Conservation (phyloP, 2,329 filamentous ascomycete species). For the Zasmidium citrigriseum region DNA sequence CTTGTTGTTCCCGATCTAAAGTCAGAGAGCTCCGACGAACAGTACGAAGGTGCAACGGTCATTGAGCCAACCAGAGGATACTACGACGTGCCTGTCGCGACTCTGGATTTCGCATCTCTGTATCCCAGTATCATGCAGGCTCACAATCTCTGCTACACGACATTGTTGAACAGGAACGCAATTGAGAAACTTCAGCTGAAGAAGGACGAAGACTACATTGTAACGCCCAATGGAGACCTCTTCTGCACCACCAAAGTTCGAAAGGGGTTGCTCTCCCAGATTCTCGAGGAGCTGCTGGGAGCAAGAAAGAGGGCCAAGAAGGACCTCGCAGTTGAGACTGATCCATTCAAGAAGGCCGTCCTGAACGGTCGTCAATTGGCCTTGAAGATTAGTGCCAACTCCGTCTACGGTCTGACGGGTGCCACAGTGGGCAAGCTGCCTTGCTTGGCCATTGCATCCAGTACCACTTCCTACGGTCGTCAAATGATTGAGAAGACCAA, state of each 20-base stretch:
- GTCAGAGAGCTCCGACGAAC: constrained; percentile 71
- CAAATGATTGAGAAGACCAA: constrained; percentile 99
- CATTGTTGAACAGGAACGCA: constrained; percentile 75
- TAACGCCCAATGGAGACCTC: constrained; percentile 91
- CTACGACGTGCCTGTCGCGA: constrained; percentile 93
- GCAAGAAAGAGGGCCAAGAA: constrained; percentile 94
- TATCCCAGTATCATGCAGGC: constrained; percentile 99
- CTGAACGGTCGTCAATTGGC: constrained; percentile 95
- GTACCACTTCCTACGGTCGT: constrained; percentile 93
- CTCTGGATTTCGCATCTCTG: constrained; percentile 96
- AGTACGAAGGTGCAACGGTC: constrained; percentile 96
- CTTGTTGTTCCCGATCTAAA: constrained; percentile 89
- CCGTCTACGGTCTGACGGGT: constrained; percentile 94
- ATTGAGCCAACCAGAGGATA: constrained; percentile 93
- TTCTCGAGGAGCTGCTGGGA: constrained; percentile 88
- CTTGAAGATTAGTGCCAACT: constrained; percentile 95
- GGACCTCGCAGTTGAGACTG: constrained; percentile 83
- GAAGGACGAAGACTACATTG: constrained; percentile 93
- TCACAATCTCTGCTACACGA: constrained; percentile 98
- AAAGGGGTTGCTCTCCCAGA: constrained; percentile 90
- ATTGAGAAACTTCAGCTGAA: constrained; percentile 75
- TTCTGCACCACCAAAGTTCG: constrained; percentile 87
- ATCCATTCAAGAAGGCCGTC: constrained; percentile 97
- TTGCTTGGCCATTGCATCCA: constrained; percentile 92
- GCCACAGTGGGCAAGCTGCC: constrained; percentile 95